phyloP scores from a whole-genome alignment of 805 yeast genomes.

The Ogataea pignaliae region DNA sequence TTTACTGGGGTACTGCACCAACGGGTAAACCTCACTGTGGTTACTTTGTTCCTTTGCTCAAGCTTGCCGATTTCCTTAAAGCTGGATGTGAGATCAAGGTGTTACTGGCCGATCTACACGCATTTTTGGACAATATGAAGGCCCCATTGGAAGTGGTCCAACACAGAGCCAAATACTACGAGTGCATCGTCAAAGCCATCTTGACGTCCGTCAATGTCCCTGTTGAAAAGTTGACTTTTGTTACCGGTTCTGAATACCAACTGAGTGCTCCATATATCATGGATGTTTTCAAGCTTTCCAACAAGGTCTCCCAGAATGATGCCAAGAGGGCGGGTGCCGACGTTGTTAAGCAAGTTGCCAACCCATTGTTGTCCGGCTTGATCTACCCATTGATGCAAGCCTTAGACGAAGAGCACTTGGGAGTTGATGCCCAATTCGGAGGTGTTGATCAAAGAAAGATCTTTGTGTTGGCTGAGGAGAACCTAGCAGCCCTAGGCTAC shows the following conservation, averaged over 20 bases:
- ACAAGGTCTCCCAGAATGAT: conserved; percentile 86
- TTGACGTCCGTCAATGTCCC: conserved; percentile 86
- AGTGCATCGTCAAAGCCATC: conserved; percentile 75
- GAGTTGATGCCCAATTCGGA: conserved; percentile 92
- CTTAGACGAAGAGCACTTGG: conserved; percentile 86
- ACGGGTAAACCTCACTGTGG: conserved; percentile 99
- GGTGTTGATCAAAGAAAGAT: conserved; percentile 99
- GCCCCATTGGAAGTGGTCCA: conserved; percentile 91
- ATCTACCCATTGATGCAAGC: conserved; percentile 99
- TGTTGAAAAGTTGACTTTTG: conserved; percentile 79
- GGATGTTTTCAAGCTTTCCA: conserved; percentile 85
- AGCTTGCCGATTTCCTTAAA: conserved; percentile 86
- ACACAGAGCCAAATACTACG: conserved; percentile 88
- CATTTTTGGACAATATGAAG: conserved; percentile 96
- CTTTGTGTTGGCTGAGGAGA: conserved; percentile 94
- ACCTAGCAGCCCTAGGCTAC: conserved; percentile 81
- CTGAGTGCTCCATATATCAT: conserved; percentile 69
- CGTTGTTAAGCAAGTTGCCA: conserved; percentile 95
- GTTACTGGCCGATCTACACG: conserved; percentile 91
- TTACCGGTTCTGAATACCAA: conserved; percentile 89
- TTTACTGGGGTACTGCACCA: conserved; percentile 99
- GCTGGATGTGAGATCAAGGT: conserved; percentile 97
- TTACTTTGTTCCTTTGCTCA: conserved; percentile 96
- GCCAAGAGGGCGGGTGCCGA: conserved; percentile 99
- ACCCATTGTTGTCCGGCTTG: conserved; percentile 88